A percentile compares a stretch with the other conserved stretches of the same genome.
These are phyloP conservation scores for Chytriomyces sp. DNA, from an alignment of 192 early-diverging fungal species.

Conservation along the genomic window DNA sequence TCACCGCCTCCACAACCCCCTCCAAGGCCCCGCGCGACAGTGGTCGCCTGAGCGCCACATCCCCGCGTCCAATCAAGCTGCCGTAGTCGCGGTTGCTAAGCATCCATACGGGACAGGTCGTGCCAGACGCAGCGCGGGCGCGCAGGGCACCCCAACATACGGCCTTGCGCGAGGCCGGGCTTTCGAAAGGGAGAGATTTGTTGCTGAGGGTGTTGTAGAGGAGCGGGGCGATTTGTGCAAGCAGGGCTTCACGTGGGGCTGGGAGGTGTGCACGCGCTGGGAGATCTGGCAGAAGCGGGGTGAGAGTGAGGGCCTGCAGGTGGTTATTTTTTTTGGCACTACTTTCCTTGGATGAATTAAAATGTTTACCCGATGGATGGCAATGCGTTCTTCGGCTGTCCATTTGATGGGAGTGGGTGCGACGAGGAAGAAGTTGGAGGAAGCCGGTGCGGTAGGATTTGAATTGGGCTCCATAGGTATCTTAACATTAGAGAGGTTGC, in stretches of 20 bases:
- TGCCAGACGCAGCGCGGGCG: not conserved
- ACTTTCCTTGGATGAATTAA: not conserved
- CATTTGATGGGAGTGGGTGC: not conserved
- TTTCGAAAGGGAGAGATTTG: not conserved
- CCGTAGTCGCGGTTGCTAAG: not conserved
- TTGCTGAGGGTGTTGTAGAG: constrained; percentile 4
- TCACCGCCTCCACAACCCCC: not conserved
- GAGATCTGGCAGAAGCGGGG: too few species aligned
- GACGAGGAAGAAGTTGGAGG: too few species aligned
- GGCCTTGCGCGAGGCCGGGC: not conserved
- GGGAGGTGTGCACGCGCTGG: not conserved
- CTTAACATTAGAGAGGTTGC: too few species aligned
- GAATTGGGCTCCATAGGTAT: too few species aligned
- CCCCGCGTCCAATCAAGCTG: constrained; percentile 8
- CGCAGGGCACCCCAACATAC: constrained; percentile 25
- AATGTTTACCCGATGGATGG: not conserved
- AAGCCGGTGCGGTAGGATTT: too few species aligned
- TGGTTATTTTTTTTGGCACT: not conserved
- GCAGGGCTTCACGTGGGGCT: not conserved
- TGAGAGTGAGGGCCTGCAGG: not conserved
- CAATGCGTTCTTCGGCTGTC: not conserved
- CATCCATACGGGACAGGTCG: constrained; percentile 6
- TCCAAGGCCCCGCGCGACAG: not conserved
- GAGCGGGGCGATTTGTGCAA: constrained; percentile 3
- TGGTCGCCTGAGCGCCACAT: constrained; percentile 6